Conservation (phyloP, 1,139 yeast genomes). For the Nakaseomyces uthaithaninus region DNA sequence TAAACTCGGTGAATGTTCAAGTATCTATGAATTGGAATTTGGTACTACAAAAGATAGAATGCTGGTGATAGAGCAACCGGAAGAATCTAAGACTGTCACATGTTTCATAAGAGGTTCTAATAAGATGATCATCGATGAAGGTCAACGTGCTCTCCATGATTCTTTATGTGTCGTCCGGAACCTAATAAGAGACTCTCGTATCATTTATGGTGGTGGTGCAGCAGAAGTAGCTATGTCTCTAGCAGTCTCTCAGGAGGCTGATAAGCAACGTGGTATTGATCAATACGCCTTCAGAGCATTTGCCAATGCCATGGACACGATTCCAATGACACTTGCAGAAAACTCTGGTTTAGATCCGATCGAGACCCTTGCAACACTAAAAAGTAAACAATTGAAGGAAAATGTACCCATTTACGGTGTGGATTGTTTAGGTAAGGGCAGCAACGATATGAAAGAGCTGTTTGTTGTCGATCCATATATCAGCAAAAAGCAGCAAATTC, state of each 20-base stretch:
- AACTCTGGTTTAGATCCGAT: constrained; percentile 94
- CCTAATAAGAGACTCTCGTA: constrained; percentile 81
- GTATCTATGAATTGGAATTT: constrained; percentile 78
- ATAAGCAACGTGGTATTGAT: constrained; percentile 86
- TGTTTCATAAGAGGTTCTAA: constrained; percentile 92
- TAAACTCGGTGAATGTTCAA: constrained; percentile 84
- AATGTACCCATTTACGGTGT: constrained; percentile 71
- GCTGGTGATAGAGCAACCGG: constrained; percentile 88
- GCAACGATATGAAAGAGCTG: constrained; percentile 83
- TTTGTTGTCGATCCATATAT: constrained; percentile 95
- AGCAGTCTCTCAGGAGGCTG: constrained; percentile 88
- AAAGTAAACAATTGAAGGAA: constrained; percentile 77
- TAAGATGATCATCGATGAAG: constrained; percentile 96
- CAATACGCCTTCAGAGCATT: constrained; percentile 98
- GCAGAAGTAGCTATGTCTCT: constrained; percentile 91
- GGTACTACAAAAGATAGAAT: constrained; percentile 96
- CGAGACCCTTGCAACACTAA: constrained; percentile 74
- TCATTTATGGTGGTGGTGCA: constrained; percentile 98
- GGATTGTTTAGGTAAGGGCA: constrained; percentile 84
- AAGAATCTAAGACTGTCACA: constrained; percentile 84
- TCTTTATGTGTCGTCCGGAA: constrained; percentile 96
- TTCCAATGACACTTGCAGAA: constrained; percentile 93
- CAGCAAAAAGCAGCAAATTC: constrained; percentile 92
- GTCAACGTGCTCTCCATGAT: constrained; percentile 92
- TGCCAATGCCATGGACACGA: constrained; percentile 79